These are phyloP conservation scores for Yamadazyma insecticola DNA, from an alignment of 805 yeast genomes.

Conservation along the genomic window DNA sequence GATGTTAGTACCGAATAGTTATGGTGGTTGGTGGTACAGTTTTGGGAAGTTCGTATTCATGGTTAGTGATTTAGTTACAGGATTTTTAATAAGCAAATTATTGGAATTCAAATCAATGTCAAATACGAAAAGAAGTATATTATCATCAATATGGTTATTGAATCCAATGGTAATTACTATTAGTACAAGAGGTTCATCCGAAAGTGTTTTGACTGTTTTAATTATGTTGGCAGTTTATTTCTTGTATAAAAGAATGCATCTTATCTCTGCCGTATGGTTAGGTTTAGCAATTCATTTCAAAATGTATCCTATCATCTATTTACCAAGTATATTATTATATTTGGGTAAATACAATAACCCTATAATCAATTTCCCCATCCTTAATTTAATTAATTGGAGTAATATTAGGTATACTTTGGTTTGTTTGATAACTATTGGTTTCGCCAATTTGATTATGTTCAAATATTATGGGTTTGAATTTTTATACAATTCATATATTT, in stretches of 20 bases:
- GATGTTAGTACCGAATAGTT: slow-evolving; percentile 68
- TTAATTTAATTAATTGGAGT: slow-evolving; percentile 35
- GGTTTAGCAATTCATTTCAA: slow-evolving; percentile 87
- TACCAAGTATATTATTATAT: slow-evolving; percentile 62
- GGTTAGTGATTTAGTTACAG: slow-evolving; percentile 76
- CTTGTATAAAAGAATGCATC: slow-evolving; percentile 25
- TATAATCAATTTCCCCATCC: slow-evolving; percentile 19
- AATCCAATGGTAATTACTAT: slow-evolving; percentile 96
- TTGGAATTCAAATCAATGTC: slow-evolving; percentile 26
- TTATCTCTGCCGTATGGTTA: slow-evolving; percentile 41
- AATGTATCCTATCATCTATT: slow-evolving; percentile 84
- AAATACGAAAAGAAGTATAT: slow-evolving; percentile 23
- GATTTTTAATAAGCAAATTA: slow-evolving; percentile 45
- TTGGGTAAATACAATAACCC: slow-evolving; percentile 24
- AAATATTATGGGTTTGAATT: slow-evolving; percentile 68
- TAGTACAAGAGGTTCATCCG: slow-evolving; percentile 90
- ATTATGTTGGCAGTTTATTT: slow-evolving; percentile 55
- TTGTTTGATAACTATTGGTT: slow-evolving; percentile 39
- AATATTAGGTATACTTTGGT: slow-evolving; percentile 27
- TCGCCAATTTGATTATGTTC: slow-evolving; percentile 59
- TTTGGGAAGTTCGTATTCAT: slow-evolving; percentile 82
- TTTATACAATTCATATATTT: slow-evolving; percentile 70
- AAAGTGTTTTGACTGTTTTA: slow-evolving; percentile 78
- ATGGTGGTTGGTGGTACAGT: slow-evolving; percentile 37
- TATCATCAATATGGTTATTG: slow-evolving; percentile 72